Evolutionary conservation across 768 basidiomycete species (phyloP).

Genomic region (Phallus indusiatus): DNA sequence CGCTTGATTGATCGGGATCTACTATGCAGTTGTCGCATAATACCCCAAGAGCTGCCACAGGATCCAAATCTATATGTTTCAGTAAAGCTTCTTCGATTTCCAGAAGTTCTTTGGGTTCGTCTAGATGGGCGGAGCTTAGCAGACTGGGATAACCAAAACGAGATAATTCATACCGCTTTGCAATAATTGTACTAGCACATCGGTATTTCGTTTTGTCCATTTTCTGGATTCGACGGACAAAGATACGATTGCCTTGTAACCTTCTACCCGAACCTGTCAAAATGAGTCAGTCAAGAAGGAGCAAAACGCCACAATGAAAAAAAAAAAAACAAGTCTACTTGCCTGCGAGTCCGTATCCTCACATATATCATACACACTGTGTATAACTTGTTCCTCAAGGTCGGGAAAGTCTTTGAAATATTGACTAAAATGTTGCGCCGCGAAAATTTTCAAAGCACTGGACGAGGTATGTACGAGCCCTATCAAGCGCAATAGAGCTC

Average conservation of each 20-base stretch:
- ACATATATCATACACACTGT: slow-evolving; percentile 71
- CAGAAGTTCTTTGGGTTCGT: slow-evolving; percentile 55
- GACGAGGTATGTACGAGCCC: slow-evolving; percentile 40
- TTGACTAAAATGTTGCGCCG: slow-evolving; percentile 44
- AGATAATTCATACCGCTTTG: slow-evolving; percentile 51
- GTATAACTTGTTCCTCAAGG: slow-evolving; percentile 64
- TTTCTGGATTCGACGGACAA: slow-evolving; percentile 40
- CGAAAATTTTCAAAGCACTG: slow-evolving; percentile 42
- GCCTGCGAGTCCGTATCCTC: slow-evolving; percentile 55
- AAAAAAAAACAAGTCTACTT: slow-evolving; percentile 13
- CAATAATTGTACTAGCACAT: slow-evolving; percentile 65
- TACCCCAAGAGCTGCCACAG: slow-evolving; percentile 50
- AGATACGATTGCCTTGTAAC: slow-evolving; percentile 51
- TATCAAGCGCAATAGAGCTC: slow-evolving; percentile 38
- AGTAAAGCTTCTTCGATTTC: slow-evolving; percentile 52
- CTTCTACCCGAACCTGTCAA: slow-evolving; percentile 55
- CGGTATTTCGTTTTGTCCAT: slow-evolving; percentile 62
- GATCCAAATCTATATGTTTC: slow-evolving; percentile 57
- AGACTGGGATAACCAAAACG: not conserved
- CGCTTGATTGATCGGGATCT: slow-evolving; percentile 15
- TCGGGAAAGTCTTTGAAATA: slow-evolving; percentile 64
- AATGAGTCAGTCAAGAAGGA: not conserved
- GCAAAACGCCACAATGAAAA: not conserved
- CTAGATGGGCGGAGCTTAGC: slow-evolving; percentile 23
- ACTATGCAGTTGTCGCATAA: slow-evolving; percentile 47